phyloP scores from a whole-genome alignment of 2,329 filamentous ascomycete species.

The Xylaria sp. region DNA sequence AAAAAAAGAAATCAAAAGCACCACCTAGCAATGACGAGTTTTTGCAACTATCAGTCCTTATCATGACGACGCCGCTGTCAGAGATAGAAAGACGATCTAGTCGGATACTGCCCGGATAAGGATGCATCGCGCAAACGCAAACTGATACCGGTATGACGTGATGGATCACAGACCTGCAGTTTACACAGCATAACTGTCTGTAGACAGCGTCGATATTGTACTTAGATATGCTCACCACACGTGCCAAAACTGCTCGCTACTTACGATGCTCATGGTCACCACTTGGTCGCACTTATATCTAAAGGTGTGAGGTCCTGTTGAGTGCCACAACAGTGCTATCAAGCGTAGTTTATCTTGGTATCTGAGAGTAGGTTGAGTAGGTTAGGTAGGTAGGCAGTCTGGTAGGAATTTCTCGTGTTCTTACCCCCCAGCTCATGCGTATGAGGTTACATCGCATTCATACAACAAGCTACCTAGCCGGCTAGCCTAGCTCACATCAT shows the following conservation, averaged over 20 bases:
- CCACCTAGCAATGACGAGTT: not conserved
- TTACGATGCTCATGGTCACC: not conserved
- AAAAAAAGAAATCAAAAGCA: not conserved
- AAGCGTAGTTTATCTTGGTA: not conserved
- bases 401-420: conserved; percentile 32
- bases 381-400: not conserved
- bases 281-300: conserved; percentile 10
- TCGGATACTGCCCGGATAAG: conserved; percentile 12
- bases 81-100: not conserved
- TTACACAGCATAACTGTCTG: not conserved
- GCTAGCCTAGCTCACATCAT: conserved; percentile 2
- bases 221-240: not conserved
- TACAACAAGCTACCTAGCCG: not conserved
- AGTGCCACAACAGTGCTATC: not conserved
- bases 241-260: not conserved
- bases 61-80: conserved; percentile 10
- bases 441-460: conserved; percentile 28
- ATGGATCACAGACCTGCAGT: conserved; percentile 20
- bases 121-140: conserved; percentile 12
- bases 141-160: conserved; percentile 34
- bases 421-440: conserved; percentile 11
- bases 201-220: too few species aligned
- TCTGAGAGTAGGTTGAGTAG: not conserved
- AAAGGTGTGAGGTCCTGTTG: not conserved
- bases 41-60: not conserved